Percentiles rank a stretch among this genome's conserved stretches.
phyloP scores from a whole-genome alignment of 2,329 filamentous ascomycete genomes.

The Botryotinia convoluta region DNA sequence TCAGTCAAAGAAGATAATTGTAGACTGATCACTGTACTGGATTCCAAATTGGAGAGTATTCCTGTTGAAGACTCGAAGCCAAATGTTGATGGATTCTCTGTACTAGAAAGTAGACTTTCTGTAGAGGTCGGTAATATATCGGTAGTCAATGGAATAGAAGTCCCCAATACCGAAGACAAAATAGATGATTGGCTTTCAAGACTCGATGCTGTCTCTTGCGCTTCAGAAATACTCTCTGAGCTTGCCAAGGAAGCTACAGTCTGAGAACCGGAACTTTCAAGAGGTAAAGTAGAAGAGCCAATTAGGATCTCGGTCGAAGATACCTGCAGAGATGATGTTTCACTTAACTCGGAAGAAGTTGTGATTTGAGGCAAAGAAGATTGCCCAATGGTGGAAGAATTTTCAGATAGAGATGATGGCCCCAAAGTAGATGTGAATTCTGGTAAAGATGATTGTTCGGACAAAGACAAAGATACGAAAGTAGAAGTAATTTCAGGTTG shows the following conservation, averaged over 20 bases:
- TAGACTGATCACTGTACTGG: neutral
- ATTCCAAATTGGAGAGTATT: neutral
- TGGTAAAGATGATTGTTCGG: neutral
- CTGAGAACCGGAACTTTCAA: neutral
- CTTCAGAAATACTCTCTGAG: neutral
- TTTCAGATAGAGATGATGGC: neutral
- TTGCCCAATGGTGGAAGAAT: neutral
- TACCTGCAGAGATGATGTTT: neutral
- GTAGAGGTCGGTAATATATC: neutral
- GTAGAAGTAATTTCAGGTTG: neutral
- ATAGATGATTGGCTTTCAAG: neutral
- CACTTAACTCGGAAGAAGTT: neutral
- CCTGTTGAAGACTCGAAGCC: neutral
- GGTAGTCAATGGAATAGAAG: neutral
- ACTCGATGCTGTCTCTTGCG: neutral
- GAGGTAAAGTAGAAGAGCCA: neutral
- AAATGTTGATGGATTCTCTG: neutral
- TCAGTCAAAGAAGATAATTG: neutral
- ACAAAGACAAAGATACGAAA: neutral
- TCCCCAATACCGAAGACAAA: neutral
- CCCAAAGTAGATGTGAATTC: neutral
- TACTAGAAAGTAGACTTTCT: neutral
- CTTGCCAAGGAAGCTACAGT: neutral
- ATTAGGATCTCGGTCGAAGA: neutral
- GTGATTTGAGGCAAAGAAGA: conserved; percentile 1